These are phyloP conservation scores for Phanerodontia chrysosporium DNA, from an alignment of 768 basidiomycete genomes.

Conservation along the genomic window DNA sequence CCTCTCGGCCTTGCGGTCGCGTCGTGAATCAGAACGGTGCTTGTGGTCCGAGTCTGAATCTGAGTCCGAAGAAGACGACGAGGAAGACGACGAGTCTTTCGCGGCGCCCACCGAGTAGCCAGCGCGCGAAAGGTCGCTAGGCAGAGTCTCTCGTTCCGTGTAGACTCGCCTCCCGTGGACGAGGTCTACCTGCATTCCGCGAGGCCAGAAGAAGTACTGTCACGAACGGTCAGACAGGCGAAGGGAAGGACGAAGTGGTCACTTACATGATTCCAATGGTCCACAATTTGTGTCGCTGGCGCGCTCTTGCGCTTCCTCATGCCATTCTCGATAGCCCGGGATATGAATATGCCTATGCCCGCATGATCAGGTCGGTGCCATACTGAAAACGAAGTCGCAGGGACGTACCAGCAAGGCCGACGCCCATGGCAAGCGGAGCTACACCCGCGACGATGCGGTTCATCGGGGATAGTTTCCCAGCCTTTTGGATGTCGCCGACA, in stretches of 20 bases:
- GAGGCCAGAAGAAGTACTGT: slow-evolving; percentile 21
- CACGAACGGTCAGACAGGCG: neutral
- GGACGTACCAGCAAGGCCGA: slow-evolving; percentile 12
- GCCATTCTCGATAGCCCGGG: slow-evolving; percentile 13
- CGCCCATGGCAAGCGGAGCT: neutral
- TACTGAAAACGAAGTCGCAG: no score
- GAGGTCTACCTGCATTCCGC: slow-evolving; percentile 17
- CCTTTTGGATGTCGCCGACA: slow-evolving; percentile 13
- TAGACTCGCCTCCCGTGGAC: slow-evolving; percentile 12
- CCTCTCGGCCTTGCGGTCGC: neutral
- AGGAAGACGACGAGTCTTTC: no score
- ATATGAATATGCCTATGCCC: slow-evolving; percentile 24
- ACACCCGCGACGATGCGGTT: slow-evolving; percentile 6
- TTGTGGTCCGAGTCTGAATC: no score
- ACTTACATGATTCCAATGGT: slow-evolving; percentile 50
- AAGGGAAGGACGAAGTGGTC: neutral
- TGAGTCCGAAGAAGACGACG: no score
- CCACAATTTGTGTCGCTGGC: slow-evolving; percentile 39
- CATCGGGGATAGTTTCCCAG: slow-evolving; percentile 5
- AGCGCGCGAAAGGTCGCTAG: slow-evolving; percentile 1
- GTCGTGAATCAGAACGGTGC: neutral
- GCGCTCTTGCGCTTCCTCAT: slow-evolving; percentile 35
- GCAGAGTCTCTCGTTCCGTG: neutral
- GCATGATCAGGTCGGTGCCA: neutral
- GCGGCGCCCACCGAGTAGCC: neutral